Evolutionary conservation across 2,329 filamentous ascomycete species (phyloP).

Genomic region (Juglanconis juglandina): DNA sequence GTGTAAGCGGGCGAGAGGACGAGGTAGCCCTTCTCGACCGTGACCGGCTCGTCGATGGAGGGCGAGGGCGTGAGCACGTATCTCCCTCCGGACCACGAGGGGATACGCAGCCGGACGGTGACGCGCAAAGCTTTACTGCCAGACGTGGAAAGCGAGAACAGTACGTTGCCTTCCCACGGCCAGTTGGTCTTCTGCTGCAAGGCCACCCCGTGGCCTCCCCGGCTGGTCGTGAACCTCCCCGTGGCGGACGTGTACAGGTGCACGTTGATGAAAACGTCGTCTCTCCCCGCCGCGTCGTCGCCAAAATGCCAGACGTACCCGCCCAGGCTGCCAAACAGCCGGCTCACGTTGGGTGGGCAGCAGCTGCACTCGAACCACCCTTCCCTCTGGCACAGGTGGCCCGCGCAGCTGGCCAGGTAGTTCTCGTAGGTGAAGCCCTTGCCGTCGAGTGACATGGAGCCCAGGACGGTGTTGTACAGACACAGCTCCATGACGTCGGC

Average conservation of each 20-base stretch:
- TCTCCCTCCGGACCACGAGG: conserved; percentile 43
- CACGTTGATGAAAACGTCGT: conserved; percentile 41
- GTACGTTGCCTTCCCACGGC: conserved; percentile 54
- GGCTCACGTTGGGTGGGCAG: conserved; percentile 57
- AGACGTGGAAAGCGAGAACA: conserved; percentile 38
- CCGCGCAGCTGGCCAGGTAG: conserved; percentile 53
- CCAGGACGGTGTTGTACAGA: conserved; percentile 59
- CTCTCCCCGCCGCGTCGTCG: conserved; percentile 19
- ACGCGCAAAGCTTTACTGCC: conserved; percentile 27
- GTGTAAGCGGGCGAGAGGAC: conserved; percentile 40
- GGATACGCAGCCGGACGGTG: conserved; percentile 49
- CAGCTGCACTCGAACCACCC: conserved; percentile 60
- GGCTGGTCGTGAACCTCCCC: conserved; percentile 35
- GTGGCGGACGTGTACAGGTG: conserved; percentile 54
- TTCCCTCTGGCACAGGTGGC: conserved; percentile 45
- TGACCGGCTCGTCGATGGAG: conserved; percentile 16
- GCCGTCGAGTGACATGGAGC: conserved; percentile 53
- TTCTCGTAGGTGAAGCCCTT: conserved; percentile 60
- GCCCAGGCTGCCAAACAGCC: conserved; percentile 53
- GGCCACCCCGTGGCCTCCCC: conserved; percentile 28
- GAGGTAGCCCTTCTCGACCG: conserved; percentile 47
- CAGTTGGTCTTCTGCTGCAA: conserved; percentile 52
- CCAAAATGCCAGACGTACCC: conserved; percentile 53
- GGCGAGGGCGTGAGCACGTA: conserved; percentile 35
- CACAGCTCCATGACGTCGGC: conserved; percentile 59